Evolutionary conservation across 2,329 filamentous ascomycete genomes (phyloP).

Genomic region (Aaosphaeria arxii): DNA sequence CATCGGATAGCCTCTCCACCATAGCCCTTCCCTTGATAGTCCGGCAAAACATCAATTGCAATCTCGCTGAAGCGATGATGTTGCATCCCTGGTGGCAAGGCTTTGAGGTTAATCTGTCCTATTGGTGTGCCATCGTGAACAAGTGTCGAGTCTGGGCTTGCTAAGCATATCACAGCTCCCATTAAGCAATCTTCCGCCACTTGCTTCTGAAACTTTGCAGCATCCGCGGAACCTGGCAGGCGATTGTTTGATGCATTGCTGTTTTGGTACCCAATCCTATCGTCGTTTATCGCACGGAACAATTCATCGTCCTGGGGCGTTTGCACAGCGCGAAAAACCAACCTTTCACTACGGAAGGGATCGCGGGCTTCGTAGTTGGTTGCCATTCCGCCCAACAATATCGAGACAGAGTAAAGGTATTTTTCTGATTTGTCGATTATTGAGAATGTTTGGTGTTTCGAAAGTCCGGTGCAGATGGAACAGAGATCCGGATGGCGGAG

Average conservation of each 20-base stretch:
- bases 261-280: conserved; percentile 21
- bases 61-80: conserved; percentile 46
- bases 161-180: conserved; percentile 20
- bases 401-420: background rate
- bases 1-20: conserved; percentile 49
- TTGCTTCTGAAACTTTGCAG: conserved; percentile 12
- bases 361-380: conserved; percentile 3
- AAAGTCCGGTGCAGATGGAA: too few relatives aligned
- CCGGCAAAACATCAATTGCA: conserved; percentile 35
- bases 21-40: conserved; percentile 43
- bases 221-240: conserved; percentile 13
- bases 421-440: background rate
- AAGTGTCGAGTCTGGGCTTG: background rate
- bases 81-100: background rate
- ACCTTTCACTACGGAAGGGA: conserved; percentile 20
- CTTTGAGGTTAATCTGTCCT: conserved; percentile 13
- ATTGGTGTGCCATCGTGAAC: conserved; percentile 7
- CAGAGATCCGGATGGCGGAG: too few relatives aligned
- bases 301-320: conserved; percentile 15
- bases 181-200: conserved; percentile 16
- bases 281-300: conserved; percentile 21
- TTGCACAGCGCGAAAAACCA: conserved; percentile 23
- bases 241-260: conserved; percentile 20
- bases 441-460: too few relatives aligned
- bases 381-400: background rate